Conservation (phyloP, 345 rosid genomes). For the Aquilaria sinensis region DNA sequence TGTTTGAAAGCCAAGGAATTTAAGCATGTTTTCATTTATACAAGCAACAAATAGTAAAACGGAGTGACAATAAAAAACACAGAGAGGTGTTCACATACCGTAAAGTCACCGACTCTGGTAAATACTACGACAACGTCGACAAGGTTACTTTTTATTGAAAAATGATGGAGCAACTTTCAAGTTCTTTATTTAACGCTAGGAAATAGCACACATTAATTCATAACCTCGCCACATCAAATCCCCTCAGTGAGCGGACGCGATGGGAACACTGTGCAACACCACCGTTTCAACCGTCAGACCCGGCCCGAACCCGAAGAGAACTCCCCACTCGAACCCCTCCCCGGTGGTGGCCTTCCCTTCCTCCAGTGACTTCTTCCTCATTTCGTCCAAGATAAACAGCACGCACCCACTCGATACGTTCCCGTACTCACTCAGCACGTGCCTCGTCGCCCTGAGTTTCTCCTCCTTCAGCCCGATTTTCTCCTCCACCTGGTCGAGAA, state of each 20-base stretch:
- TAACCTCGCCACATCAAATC: too few relatives aligned
- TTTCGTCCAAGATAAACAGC: conserved; percentile 56
- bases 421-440: conserved; percentile 55
- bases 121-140: too few relatives aligned
- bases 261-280: conserved; percentile 53
- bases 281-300: conserved; percentile 77
- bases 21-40: too few relatives aligned
- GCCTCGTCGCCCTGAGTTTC: conserved; percentile 52
- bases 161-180: too few relatives aligned
- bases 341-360: conserved; percentile 56
- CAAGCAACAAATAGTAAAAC: too few relatives aligned
- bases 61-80: too few relatives aligned
- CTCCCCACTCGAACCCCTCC: conserved; percentile 80
- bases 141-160: too few relatives aligned
- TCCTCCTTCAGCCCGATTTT: conserved; percentile 45
- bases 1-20: too few relatives aligned
- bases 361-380: conserved; percentile 47
- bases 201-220: too few relatives aligned
- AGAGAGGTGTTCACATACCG: too few relatives aligned
- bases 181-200: too few relatives aligned
- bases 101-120: too few relatives aligned
- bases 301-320: conserved; percentile 69
- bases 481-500: conserved; percentile 56
- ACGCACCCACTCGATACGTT: conserved; percentile 81
- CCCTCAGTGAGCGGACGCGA: conserved; percentile 10